Conservation (phyloP, 2,329 filamentous ascomycete genomes). For the Fusarium neocosmosporiellum region DNA sequence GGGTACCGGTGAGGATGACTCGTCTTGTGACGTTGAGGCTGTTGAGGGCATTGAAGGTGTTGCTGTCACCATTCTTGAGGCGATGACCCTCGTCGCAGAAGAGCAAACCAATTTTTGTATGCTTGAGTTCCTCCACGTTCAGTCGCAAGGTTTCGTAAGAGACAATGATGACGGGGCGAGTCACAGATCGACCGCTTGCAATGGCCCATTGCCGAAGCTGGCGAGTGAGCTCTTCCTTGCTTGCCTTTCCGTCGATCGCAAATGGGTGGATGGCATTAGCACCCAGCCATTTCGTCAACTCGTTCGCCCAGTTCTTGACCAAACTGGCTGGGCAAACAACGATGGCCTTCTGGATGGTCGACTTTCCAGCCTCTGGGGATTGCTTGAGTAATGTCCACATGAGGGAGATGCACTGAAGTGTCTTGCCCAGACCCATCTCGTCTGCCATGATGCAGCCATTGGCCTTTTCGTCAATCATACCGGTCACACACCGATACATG, state of each 20-base stretch:
- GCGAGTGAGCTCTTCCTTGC: slow-evolving; percentile 90
- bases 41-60: slow-evolving; percentile 93
- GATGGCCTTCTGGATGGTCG: slow-evolving; percentile 95
- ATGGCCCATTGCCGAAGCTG: slow-evolving; percentile 97
- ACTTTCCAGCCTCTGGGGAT: slow-evolving; percentile 92
- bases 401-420: slow-evolving; percentile 93
- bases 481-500: slow-evolving; percentile 93
- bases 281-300: slow-evolving; percentile 95
- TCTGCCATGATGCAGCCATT: slow-evolving; percentile 99
- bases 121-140: slow-evolving; percentile 89
- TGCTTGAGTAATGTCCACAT: slow-evolving; percentile 98
- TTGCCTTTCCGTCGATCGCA: slow-evolving; percentile 95
- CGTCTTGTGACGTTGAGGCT: slow-evolving; percentile 88
- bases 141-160: slow-evolving; percentile 96
- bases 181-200: slow-evolving; percentile 87
- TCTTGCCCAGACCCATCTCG: slow-evolving; percentile 98
- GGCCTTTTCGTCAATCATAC: slow-evolving; percentile 92
- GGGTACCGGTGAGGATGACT: slow-evolving; percentile 95
- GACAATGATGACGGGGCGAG: slow-evolving; percentile 93
- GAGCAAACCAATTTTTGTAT: slow-evolving; percentile 90
- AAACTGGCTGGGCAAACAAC: slow-evolving; percentile 97
- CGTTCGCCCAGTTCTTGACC: slow-evolving; percentile 98
- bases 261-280: slow-evolving; percentile 92
- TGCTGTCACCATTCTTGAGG: slow-evolving; percentile 95
- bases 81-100: slow-evolving; percentile 97